Percentiles rank a stretch among this genome's conserved stretches.
phyloP scores from a whole-genome alignment of 2,329 filamentous ascomycete species.

The Apiospora arundinis region DNA sequence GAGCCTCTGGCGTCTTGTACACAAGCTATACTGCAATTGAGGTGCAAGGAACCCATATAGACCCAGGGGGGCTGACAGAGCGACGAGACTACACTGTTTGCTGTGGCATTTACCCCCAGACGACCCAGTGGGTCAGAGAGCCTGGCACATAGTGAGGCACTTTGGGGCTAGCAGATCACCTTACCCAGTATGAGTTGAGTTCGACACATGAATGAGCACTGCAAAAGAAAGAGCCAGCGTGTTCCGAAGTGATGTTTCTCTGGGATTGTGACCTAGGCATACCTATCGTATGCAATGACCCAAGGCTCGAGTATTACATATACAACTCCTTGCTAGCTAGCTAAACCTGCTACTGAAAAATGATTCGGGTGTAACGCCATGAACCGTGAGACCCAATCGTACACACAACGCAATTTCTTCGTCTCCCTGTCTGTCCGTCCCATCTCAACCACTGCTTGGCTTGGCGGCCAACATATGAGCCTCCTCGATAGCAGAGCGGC shows the following conservation, averaged over 20 bases:
- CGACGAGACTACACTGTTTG: too few relatives aligned
- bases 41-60: too few relatives aligned
- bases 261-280: not conserved
- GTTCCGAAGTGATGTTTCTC: not conserved
- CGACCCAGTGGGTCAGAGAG: too few relatives aligned
- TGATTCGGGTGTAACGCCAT: slow-evolving; percentile 9
- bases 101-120: too few relatives aligned
- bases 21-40: too few relatives aligned
- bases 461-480: slow-evolving; percentile 42
- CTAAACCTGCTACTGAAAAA: slow-evolving; percentile 11
- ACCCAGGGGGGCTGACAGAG: too few relatives aligned
- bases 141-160: too few relatives aligned
- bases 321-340: slow-evolving; percentile 10
- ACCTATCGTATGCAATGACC: not conserved
- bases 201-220: not conserved
- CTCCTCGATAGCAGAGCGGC: slow-evolving; percentile 87
- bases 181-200: not conserved
- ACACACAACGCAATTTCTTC: not conserved
- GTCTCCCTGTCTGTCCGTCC: not conserved
- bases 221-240: not conserved
- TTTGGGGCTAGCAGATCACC: not conserved
- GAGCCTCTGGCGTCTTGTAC: too few relatives aligned
- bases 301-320: not conserved
- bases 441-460: slow-evolving; percentile 4
- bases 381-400: slow-evolving; percentile 14